Evolutionary conservation across 2,329 filamentous ascomycete species (phyloP).

Genomic region (Aspergillus fumigatus): DNA sequence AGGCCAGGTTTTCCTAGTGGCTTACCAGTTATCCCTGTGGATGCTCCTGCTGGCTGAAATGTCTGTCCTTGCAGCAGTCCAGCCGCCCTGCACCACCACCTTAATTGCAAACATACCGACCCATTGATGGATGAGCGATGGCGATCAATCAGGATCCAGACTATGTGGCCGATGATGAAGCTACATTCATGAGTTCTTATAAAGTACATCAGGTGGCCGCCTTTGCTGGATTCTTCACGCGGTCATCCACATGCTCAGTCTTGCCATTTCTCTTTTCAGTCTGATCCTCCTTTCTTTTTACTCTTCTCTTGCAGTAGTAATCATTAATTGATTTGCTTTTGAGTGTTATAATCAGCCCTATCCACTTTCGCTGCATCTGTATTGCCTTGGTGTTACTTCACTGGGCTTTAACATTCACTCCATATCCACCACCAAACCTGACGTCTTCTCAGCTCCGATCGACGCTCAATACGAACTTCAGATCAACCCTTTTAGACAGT

Average conservation of each 20-base stretch:
- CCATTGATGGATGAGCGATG: neutral
- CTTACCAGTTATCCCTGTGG: neutral
- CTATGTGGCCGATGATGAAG: neutral
- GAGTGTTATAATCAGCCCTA: neutral
- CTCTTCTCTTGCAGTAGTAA: constrained; percentile 8
- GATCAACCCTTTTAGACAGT: constrained; percentile 32
- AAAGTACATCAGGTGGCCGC: neutral
- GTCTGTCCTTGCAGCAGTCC: neutral
- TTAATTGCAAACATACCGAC: neutral
- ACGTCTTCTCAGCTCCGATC: neutral
- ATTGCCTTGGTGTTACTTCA: neutral
- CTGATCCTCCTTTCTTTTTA: constrained; percentile 12
- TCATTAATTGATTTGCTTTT: neutral
- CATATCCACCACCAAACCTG: neutral
- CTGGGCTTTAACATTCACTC: neutral
- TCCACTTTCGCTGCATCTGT: neutral
- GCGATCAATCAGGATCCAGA: neutral
- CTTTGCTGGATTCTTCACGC: constrained; percentile 28
- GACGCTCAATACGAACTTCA: neutral
- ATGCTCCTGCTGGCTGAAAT: neutral
- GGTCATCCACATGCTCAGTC: constrained; percentile 28
- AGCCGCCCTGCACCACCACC: neutral
- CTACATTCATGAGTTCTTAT: neutral
- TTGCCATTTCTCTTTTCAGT: constrained; percentile 8
- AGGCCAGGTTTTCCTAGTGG: neutral